Evolutionary conservation across 2,329 filamentous ascomycete genomes (phyloP).

Genomic region (Botrytis fabae): DNA sequence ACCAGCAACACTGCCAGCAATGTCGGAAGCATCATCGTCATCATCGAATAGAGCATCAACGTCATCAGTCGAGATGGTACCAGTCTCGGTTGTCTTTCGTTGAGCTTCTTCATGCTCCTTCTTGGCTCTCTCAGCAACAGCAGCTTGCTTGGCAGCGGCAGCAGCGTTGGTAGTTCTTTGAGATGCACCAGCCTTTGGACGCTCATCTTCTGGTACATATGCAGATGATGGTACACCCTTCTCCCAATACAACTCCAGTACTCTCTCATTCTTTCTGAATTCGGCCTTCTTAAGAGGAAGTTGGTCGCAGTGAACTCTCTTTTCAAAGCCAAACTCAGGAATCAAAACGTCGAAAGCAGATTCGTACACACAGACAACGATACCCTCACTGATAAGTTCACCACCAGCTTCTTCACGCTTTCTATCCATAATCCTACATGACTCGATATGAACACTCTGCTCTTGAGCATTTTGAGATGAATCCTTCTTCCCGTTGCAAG

Average conservation of each 20-base stretch:
- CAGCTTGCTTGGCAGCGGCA: slow-evolving; percentile 75
- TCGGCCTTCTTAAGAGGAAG: slow-evolving; percentile 98
- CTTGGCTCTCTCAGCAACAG: slow-evolving; percentile 76
- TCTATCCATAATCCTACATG: slow-evolving; percentile 94
- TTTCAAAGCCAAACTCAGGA: slow-evolving; percentile 97
- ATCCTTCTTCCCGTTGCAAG: slow-evolving; percentile 99
- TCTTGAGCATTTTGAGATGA: slow-evolving; percentile 96
- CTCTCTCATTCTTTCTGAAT: slow-evolving; percentile 91
- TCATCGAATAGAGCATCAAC: slow-evolving; percentile 96
- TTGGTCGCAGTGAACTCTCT: slow-evolving; percentile 98
- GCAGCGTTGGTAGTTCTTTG: slow-evolving; percentile 73
- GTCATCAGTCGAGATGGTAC: slow-evolving; percentile 89
- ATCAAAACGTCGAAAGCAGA: slow-evolving; percentile 98
- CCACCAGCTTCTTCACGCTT: slow-evolving; percentile 82
- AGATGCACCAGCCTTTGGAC: slow-evolving; percentile 77
- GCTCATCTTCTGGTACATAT: slow-evolving; percentile 95
- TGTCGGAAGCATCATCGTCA: slow-evolving; percentile 76
- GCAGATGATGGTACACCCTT: slow-evolving; percentile 96
- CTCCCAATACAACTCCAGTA: slow-evolving; percentile 98
- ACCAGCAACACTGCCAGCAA: slow-evolving; percentile 88
- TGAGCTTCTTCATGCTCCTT: slow-evolving; percentile 89
- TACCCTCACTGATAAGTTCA: slow-evolving; percentile 91
- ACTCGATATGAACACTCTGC: slow-evolving; percentile 97
- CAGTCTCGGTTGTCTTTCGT: slow-evolving; percentile 90
- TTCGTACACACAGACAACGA: slow-evolving; percentile 96